A percentile compares a stretch with the other conserved stretches of the same genome.
Evolutionary conservation across 2,329 filamentous ascomycete species (phyloP).

Genomic region (Fusarium brevicatenulatum): DNA sequence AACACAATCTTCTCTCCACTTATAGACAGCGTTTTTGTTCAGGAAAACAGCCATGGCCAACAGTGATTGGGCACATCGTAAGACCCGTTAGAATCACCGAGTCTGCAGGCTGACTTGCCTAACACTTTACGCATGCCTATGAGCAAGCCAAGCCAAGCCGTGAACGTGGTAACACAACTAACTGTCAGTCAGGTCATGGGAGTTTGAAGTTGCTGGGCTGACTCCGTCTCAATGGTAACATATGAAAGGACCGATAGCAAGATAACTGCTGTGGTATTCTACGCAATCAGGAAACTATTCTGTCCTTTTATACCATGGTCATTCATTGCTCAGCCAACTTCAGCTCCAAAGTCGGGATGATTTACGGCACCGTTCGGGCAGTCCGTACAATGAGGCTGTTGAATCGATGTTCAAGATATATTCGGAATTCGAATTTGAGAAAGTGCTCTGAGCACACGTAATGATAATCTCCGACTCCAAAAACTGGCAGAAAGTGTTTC

Average conservation of each 20-base stretch:
- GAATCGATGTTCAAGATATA: not conserved
- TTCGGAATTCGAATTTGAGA: not conserved
- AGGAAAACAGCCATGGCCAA: not conserved
- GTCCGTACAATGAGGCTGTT: not conserved
- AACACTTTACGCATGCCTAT: not conserved
- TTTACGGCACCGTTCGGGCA: not conserved
- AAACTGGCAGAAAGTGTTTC: not conserved
- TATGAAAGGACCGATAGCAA: not conserved
- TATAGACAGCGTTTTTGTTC: not conserved
- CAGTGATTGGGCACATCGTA: not conserved
- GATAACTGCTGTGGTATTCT: not conserved
- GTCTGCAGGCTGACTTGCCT: not conserved
- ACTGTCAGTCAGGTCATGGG: not conserved
- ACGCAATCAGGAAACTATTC: not conserved
- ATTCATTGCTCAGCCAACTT: not conserved
- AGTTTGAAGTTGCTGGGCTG: not conserved
- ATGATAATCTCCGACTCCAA: not conserved
- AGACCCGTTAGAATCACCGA: not conserved
- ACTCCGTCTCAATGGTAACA: not conserved
- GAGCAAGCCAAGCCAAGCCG: not conserved
- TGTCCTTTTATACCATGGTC: not conserved
- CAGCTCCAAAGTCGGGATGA: not conserved
- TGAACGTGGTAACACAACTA: not conserved
- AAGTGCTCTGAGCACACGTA: not conserved
- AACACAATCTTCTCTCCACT: slow-evolving; percentile 12